Base-by-base conservation (phyloP, 495 filamentous ascomycete genomes). In the Penicillium coffeae region DNA sequence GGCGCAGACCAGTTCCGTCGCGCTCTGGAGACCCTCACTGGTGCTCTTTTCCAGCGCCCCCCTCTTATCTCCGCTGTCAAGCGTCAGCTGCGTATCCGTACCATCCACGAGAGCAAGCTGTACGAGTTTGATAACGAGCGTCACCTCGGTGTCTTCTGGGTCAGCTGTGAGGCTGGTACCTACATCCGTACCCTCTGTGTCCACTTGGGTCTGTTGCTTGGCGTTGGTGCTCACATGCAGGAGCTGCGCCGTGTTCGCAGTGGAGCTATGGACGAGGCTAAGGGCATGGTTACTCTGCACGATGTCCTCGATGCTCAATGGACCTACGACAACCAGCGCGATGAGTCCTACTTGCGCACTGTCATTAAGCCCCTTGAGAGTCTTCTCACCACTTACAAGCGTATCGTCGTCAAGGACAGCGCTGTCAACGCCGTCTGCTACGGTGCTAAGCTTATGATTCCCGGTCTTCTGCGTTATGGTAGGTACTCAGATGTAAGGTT, bases 111-210 rank as follows among this genome's bases (percentile, higher is more conserved):
- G 72, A 90, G 86, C 77, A 91, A 91, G 71, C 74, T 96, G 27
- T 86, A 90, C 58, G 92, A 98, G 71, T 98, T 96, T 63, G 93
- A 97, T 70, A 95, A 97, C 66, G 90, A 97, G 47, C 83, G 93
- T 51, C 89, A 96, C 63, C 80, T 98, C n/a, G 94, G 86, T 68
- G 90, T 97, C 25, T 98, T 98, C 81, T 96, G 93, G 93, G 94
- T 97, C 49, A 92, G 88, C 69, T 98, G 93, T 68, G 93, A 98
- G 71, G 93, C 93, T 51, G 93, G 93, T 61, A 97, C 93, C 25
- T 98, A 98, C 63, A 96, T 98, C 65, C 87, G 93, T 71, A 97
- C 94, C 10, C 82, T 98, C 16, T 98, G 93, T 73, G 93, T 97
- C 32, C 93, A 98, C 73, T 71, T 98, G 54, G 93, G 93, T 50